Conservation (phyloP, 176 grass and related monocot species). For the Poa pratensis region DNA sequence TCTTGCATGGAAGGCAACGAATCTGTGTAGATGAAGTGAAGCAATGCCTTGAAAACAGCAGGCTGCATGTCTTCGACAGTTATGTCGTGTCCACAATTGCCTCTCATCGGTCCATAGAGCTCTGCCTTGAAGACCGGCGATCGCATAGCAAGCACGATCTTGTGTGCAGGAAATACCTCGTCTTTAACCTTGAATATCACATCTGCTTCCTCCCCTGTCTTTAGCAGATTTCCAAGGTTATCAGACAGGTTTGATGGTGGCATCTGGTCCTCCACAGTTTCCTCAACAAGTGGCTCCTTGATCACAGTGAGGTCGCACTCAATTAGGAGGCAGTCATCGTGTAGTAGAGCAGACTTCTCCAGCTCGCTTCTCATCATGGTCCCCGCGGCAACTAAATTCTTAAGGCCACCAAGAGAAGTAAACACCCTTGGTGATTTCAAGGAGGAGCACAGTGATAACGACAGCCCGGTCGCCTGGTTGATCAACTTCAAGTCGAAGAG, state of each 20-base stretch:
- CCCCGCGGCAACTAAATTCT: no score
- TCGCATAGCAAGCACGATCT: not conserved
- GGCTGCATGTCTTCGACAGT: not conserved
- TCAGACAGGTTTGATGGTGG: not conserved
- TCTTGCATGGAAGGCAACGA: not conserved
- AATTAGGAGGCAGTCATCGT: not conserved
- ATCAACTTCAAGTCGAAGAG: no score
- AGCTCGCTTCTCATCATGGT: not conserved
- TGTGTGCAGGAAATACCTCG: not conserved
- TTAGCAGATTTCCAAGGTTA: not conserved
- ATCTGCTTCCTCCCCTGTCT: not conserved
- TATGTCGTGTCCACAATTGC: not conserved
- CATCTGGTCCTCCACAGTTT: not conserved
- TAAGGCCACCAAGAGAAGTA: no score
- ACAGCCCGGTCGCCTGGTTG: not conserved
- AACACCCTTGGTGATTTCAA: not conserved
- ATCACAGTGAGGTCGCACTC: not conserved
- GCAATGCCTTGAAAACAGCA: conserved; percentile 13
- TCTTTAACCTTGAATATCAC: not conserved
- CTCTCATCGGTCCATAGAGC: not conserved
- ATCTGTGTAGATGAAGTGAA: conserved; percentile 3
- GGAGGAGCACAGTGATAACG: not conserved
- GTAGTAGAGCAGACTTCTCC: not conserved
- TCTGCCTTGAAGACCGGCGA: not conserved
- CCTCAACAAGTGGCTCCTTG: not conserved